A percentile compares a stretch with the other conserved stretches of the same genome.
Conservation (phyloP, 1,284 basidiomycete species). For the Austropuccinia psidii region DNA sequence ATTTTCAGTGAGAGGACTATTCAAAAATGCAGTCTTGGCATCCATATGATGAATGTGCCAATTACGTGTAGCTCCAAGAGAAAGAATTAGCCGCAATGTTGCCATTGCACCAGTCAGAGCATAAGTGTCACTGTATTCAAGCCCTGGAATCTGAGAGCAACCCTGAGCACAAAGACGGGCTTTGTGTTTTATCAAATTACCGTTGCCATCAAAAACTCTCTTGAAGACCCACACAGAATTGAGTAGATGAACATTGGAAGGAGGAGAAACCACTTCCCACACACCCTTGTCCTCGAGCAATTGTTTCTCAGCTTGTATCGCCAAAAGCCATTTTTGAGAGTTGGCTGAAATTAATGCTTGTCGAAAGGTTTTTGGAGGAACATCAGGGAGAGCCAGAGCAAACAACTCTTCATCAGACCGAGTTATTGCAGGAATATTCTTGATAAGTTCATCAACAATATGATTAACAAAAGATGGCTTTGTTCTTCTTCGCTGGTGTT, state of each 20-base stretch:
- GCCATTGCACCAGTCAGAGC: too few species aligned
- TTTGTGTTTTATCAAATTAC: background rate
- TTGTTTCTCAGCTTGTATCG: background rate
- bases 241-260: background rate
- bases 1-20: background rate
- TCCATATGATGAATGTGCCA: conserved; percentile 8
- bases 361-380: background rate
- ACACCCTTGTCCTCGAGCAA: background rate
- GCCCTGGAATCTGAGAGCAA: background rate
- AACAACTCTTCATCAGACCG: too few species aligned
- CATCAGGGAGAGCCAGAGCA: too few species aligned
- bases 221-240: background rate
- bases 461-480: too few species aligned
- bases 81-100: too few species aligned
- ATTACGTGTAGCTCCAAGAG: too few species aligned
- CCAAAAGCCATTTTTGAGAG: background rate
- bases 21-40: background rate
- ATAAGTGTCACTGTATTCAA: too few species aligned
- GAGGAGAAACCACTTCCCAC: background rate
- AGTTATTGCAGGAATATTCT: too few species aligned
- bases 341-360: background rate
- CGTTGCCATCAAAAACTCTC: background rate
- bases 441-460: too few species aligned
- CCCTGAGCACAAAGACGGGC: background rate
- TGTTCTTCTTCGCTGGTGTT: too few species aligned